phyloP scores from a whole-genome alignment of 2,329 filamentous ascomycete genomes.

The Talaromyces albobiverticillius region DNA sequence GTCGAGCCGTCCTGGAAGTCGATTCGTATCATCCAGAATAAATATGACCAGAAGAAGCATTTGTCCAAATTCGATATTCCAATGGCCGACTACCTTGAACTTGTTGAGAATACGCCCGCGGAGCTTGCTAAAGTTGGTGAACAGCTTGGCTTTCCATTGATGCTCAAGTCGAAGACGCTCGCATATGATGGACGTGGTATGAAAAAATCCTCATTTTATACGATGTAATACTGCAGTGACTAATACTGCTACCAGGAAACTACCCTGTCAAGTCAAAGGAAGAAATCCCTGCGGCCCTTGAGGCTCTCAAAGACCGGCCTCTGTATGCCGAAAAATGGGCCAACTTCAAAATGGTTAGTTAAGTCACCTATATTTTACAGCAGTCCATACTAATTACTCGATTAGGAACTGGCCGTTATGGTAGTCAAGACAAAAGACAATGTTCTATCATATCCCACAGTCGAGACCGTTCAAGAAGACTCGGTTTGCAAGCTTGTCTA shows the following conservation, averaged over 20 bases:
- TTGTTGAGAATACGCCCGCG: slow-evolving; percentile 58
- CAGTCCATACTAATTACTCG: slow-evolving; percentile 15
- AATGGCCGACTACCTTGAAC: slow-evolving; percentile 66
- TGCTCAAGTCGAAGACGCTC: slow-evolving; percentile 87
- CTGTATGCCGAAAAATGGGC: slow-evolving; percentile 91
- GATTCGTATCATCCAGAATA: slow-evolving; percentile 87
- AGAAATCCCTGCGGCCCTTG: slow-evolving; percentile 64
- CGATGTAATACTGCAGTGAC: not conserved
- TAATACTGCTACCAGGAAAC: slow-evolving; percentile 50
- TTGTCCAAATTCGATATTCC: slow-evolving; percentile 66
- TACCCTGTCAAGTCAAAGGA: slow-evolving; percentile 59
- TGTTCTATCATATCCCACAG: slow-evolving; percentile 75
- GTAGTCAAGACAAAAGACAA: slow-evolving; percentile 82
- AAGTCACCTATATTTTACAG: not conserved
- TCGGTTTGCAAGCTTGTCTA: slow-evolving; percentile 93
- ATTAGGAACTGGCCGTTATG: slow-evolving; percentile 81
- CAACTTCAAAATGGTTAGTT: slow-evolving; percentile 64
- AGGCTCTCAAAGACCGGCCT: slow-evolving; percentile 64
- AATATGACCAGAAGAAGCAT: slow-evolving; percentile 84
- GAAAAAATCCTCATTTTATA: slow-evolving; percentile 17
- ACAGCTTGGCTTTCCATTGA: slow-evolving; percentile 75
- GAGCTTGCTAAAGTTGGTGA: slow-evolving; percentile 63
- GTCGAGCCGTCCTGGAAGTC: slow-evolving; percentile 84
- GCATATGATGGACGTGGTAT: slow-evolving; percentile 87
- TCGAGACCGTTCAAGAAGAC: slow-evolving; percentile 94